Conservation (phyloP, 179 eudicot species). For the Silene coronaria region DNA sequence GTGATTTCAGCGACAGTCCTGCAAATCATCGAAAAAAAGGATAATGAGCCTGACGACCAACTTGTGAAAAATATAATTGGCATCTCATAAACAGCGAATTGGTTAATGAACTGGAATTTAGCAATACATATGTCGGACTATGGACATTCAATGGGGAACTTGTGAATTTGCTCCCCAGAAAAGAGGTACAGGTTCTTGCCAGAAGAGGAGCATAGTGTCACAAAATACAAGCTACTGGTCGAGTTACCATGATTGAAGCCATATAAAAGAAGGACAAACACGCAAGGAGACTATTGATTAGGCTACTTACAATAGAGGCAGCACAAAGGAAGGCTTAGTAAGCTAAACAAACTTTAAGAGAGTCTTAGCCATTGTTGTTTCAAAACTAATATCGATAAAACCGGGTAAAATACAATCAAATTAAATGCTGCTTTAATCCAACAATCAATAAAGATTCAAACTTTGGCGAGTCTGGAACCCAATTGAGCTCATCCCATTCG, state of each 20-base stretch:
- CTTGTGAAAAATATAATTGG: too few relatives aligned
- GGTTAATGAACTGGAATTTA: too few relatives aligned
- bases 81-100: too few relatives aligned
- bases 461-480: not conserved
- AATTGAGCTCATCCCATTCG: not conserved
- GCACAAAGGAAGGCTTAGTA: not conserved
- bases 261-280: too few relatives aligned
- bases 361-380: not conserved
- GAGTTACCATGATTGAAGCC: too few relatives aligned
- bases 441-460: not conserved
- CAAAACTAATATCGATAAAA: not conserved
- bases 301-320: not conserved
- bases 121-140: too few relatives aligned
- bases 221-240: too few relatives aligned
- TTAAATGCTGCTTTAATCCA: not conserved
- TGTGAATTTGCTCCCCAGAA: too few relatives aligned
- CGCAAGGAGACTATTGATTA: not conserved
- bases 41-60: too few relatives aligned
- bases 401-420: not conserved
- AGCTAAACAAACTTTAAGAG: not conserved
- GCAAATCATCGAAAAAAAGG: slow-evolving; percentile 24
- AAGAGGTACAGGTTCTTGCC: too few relatives aligned
- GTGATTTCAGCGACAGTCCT: slow-evolving; percentile 65
- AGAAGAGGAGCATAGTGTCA: too few relatives aligned
- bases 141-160: too few relatives aligned